Conservation (phyloP, 345 rosid species). For the Geranium rotundifolium region DNA sequence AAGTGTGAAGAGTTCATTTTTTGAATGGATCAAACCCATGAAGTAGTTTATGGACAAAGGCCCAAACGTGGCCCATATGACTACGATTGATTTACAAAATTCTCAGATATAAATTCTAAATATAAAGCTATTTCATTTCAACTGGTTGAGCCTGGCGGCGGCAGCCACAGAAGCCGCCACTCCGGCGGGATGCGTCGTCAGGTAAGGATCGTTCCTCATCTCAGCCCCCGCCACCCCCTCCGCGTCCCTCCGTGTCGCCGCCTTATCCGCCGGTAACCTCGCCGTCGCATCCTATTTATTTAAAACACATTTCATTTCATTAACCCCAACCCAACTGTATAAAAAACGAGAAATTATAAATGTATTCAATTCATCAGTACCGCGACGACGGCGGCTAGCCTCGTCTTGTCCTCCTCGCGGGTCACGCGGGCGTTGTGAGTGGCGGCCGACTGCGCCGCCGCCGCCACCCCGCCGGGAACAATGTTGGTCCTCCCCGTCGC, state of each 20-base stretch:
- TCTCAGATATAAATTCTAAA: too few species aligned
- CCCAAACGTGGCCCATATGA: too few species aligned
- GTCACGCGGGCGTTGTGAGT: slow-evolving; percentile 40
- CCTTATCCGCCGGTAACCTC: slow-evolving; percentile 48
- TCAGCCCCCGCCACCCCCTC: slow-evolving; percentile 74
- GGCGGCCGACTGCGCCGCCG: slow-evolving; percentile 75
- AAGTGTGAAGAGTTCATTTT: too few species aligned
- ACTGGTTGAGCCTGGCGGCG: slow-evolving; percentile 62
- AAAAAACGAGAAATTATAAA: too few species aligned
- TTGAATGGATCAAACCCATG: too few species aligned
- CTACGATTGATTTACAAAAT: too few species aligned
- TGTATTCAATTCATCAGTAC: too few species aligned
- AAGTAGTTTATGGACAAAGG: too few species aligned
- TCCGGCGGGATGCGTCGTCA: slow-evolving; percentile 61
- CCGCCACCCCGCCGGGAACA: slow-evolving; percentile 55
- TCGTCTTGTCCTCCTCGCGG: slow-evolving; percentile 45
- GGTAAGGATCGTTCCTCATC: slow-evolving; percentile 69
- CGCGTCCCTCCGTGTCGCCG: slow-evolving; percentile 57
- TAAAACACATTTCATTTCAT: too few species aligned
- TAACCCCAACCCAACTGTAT: too few species aligned
- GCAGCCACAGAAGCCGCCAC: slow-evolving; percentile 70
- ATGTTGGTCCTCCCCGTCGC: slow-evolving; percentile 64
- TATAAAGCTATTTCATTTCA: slow-evolving; percentile 5
- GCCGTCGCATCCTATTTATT: slow-evolving; percentile 53
- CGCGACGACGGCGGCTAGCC: slow-evolving; percentile 48